A percentile compares a stretch with the other conserved stretches of the same genome.
Evolutionary conservation across 345 rosid genomes (phyloP).

Genomic region (Angophora floribunda): DNA sequence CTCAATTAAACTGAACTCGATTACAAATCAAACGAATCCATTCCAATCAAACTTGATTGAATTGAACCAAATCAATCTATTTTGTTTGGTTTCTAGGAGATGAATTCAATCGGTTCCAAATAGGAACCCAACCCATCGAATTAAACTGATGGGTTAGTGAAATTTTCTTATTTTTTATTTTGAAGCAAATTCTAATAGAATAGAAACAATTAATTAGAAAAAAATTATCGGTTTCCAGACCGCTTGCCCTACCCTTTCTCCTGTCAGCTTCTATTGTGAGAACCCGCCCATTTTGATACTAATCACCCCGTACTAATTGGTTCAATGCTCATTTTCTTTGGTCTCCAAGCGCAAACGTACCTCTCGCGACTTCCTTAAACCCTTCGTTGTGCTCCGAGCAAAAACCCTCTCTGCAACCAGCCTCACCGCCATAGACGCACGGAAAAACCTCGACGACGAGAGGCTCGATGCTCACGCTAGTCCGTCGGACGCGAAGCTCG

Average conservation of each 20-base stretch:
- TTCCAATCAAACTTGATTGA: accelerated
- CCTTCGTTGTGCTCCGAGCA: neutral
- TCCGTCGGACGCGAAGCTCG: neutral
- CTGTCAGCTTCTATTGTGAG: too few relatives aligned
- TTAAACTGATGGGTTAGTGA: too few relatives aligned
- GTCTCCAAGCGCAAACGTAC: neutral
- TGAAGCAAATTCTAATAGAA: too few relatives aligned
- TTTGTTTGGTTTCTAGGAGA: too few relatives aligned
- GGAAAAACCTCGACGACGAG: neutral
- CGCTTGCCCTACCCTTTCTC: too few relatives aligned
- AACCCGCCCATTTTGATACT: neutral
- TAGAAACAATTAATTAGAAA: too few relatives aligned
- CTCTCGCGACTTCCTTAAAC: neutral
- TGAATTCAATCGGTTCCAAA: too few relatives aligned
- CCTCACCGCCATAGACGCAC: neutral
- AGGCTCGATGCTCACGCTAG: neutral
- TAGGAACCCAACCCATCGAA: too few relatives aligned
- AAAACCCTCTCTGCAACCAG: neutral
- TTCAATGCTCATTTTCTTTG: neutral
- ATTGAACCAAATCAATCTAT: accelerated
- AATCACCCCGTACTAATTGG: neutral
- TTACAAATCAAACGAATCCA: neutral
- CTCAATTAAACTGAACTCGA: accelerated
- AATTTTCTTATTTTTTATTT: too few relatives aligned
- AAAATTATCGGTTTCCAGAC: too few relatives aligned